phyloP scores from a whole-genome alignment of 208 protist species.

The Trypanosomatidae sp. region DNA sequence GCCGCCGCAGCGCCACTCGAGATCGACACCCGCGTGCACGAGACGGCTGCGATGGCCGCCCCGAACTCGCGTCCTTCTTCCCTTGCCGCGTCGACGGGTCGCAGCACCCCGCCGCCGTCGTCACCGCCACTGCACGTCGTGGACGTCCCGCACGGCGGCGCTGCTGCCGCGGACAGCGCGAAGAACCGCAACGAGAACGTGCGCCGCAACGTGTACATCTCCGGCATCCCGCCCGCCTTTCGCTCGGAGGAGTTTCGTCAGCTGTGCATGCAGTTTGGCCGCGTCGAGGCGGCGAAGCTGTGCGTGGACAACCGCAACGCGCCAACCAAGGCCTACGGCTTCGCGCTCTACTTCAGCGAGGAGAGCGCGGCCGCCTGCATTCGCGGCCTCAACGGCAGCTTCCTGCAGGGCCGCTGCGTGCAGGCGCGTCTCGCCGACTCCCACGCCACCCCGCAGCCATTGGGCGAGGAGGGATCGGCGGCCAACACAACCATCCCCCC shows the following conservation, averaged over 20 bases:
- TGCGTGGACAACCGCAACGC: constrained; percentile 53
- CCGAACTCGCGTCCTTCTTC: no score
- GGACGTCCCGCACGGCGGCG: background rate
- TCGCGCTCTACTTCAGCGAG: constrained; percentile 67
- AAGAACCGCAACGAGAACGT: constrained; percentile 28
- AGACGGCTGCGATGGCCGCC: no score
- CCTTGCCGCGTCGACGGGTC: no score
- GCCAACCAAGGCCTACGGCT: constrained; percentile 71
- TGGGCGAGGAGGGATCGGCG: constrained; percentile 19
- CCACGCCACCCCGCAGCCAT: constrained; percentile 52
- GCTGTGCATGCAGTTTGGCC: constrained; percentile 59
- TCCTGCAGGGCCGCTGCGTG: constrained; percentile 39
- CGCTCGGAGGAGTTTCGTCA: constrained; percentile 55
- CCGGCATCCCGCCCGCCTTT: constrained; percentile 46
- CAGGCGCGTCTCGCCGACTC: constrained; percentile 64
- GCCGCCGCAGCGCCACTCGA: no score
- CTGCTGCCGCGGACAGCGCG: background rate
- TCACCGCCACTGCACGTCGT: no score
- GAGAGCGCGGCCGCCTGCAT: constrained; percentile 54
- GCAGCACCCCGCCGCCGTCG: no score
- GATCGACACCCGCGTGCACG: no score
- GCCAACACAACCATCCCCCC: constrained; percentile 18
- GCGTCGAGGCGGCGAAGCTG: constrained; percentile 65
- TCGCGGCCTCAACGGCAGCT: constrained; percentile 42
- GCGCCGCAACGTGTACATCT: constrained; percentile 81